These are phyloP conservation scores for Aureococcus anophagefferens DNA, from an alignment of 108 stramenopile genomes.

Conservation along the genomic window DNA sequence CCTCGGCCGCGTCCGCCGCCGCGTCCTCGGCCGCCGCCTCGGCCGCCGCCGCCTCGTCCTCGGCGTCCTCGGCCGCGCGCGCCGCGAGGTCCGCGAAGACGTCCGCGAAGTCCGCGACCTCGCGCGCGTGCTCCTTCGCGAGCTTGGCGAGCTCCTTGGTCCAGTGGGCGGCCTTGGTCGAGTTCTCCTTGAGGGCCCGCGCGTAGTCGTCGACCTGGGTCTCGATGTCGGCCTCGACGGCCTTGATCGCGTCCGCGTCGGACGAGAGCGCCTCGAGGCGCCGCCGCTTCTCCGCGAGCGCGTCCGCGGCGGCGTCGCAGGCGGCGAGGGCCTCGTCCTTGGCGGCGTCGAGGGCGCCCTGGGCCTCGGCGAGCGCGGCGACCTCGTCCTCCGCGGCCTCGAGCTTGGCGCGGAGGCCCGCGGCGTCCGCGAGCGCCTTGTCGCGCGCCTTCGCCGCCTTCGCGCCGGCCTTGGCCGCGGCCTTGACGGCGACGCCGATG, in stretches of 20 bases:
- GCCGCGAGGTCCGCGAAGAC: conserved; percentile 53
- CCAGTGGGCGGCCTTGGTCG: conserved; percentile 52
- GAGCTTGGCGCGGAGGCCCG: background rate
- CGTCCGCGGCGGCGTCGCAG: too few relatives aligned
- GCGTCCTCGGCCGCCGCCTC: conserved; percentile 30
- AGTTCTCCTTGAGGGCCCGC: conserved; percentile 55
- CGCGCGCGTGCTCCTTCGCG: conserved; percentile 37
- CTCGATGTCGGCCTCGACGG: conserved; percentile 62
- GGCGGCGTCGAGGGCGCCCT: conserved; percentile 58
- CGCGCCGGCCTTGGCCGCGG: conserved; percentile 43
- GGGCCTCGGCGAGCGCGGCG: conserved; percentile 61
- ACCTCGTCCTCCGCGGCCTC: conserved; percentile 52
- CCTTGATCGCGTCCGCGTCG: conserved; percentile 21
- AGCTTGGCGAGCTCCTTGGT: conserved; percentile 55
- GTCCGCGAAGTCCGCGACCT: conserved; percentile 46
- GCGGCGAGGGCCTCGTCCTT: conserved; percentile 2
- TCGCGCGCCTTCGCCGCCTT: conserved; percentile 37
- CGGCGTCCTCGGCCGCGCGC: conserved; percentile 30
- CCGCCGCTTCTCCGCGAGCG: conserved; percentile 46
- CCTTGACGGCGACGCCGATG: conserved; percentile 54
- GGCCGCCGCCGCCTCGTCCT: conserved; percentile 26
- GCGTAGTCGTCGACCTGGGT: conserved; percentile 61
- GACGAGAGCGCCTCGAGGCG: too few relatives aligned
- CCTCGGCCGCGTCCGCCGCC: conserved; percentile 31
- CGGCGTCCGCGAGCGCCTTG: conserved; percentile 16